Conservation (phyloP, 805 yeast genomes). For the Pichia manshurica region DNA sequence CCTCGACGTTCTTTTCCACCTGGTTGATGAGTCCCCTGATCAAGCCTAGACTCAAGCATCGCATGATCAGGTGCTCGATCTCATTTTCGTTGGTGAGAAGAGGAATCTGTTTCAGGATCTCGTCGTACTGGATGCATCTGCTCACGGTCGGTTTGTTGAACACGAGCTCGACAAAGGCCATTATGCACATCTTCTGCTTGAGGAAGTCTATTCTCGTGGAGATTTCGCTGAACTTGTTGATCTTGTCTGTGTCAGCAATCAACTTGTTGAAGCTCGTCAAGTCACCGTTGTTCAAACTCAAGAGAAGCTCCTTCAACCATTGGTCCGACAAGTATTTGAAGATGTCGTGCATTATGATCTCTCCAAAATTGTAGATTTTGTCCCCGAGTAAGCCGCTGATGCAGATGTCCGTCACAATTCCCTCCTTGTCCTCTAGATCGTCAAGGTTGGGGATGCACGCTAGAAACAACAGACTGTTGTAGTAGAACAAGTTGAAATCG, state of each 20-base stretch:
- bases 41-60: slow-evolving; percentile 78
- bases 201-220: slow-evolving; percentile 57
- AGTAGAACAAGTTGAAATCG: slow-evolving; percentile 78
- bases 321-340: slow-evolving; percentile 41
- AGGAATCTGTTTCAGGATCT: slow-evolving; percentile 64
- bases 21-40: slow-evolving; percentile 90
- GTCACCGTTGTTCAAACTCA: slow-evolving; percentile 73
- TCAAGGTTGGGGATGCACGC: slow-evolving; percentile 58
- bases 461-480: slow-evolving; percentile 72
- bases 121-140: slow-evolving; percentile 66
- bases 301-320: slow-evolving; percentile 71
- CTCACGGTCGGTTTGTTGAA: slow-evolving; percentile 70
- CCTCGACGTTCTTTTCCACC: slow-evolving; percentile 67
- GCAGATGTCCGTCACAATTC: slow-evolving; percentile 65
- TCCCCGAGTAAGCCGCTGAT: slow-evolving; percentile 88
- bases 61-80: slow-evolving; percentile 88
- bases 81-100: slow-evolving; percentile 55
- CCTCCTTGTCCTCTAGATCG: slow-evolving; percentile 34
- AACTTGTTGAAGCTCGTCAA: slow-evolving; percentile 54
- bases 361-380: slow-evolving; percentile 92
- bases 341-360: slow-evolving; percentile 84
- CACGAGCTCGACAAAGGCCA: slow-evolving; percentile 84
- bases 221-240: slow-evolving; percentile 31
- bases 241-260: slow-evolving; percentile 6
- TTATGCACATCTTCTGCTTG: slow-evolving; percentile 85